Percentiles rank a stretch among this genome's conserved stretches.
Evolutionary conservation across 2,329 filamentous ascomycete species (phyloP).

Genomic region (Curvularia lunata): DNA sequence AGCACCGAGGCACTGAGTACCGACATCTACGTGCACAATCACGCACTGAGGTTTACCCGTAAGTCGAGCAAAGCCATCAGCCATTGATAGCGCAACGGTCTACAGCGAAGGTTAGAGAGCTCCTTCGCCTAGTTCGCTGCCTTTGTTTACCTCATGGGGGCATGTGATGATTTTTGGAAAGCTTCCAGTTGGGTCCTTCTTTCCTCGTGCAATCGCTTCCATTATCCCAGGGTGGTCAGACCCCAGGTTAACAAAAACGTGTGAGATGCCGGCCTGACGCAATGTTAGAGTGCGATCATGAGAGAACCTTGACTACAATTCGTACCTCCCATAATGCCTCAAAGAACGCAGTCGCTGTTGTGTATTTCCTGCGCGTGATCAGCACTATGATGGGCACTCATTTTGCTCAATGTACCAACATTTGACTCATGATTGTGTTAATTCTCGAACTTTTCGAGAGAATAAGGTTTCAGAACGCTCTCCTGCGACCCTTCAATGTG

Average conservation of each 20-base stretch:
- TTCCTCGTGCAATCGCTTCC: conserved; percentile 79
- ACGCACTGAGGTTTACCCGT: conserved; percentile 77
- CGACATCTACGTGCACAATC: conserved; percentile 81
- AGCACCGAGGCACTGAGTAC: conserved; percentile 77
- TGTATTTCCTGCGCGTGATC: neutral
- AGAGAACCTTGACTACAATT: neutral
- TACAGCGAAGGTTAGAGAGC: conserved; percentile 43
- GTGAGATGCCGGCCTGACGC: conserved; percentile 7
- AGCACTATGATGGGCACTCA: neutral
- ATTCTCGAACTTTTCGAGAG: neutral
- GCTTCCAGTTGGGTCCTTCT: conserved; percentile 67
- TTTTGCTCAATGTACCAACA: conserved; percentile 2
- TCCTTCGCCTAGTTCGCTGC: neutral
- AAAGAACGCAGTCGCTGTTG: neutral
- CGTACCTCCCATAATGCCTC: conserved; percentile 3
- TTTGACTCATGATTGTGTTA: neutral
- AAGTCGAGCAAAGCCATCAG: conserved; percentile 75
- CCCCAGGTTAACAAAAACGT: conserved; percentile 70
- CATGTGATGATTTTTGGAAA: conserved; percentile 80
- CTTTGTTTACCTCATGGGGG: conserved; percentile 71
- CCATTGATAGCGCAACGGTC: conserved; percentile 87
- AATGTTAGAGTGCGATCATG: neutral
- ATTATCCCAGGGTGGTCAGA: conserved; percentile 78
- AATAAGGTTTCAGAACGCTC: neutral
- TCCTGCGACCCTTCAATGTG: neutral